These are phyloP conservation scores for Gaertneriomyces sp. DNA, from an alignment of 192 early-diverging fungal species.

Conservation along the genomic window DNA sequence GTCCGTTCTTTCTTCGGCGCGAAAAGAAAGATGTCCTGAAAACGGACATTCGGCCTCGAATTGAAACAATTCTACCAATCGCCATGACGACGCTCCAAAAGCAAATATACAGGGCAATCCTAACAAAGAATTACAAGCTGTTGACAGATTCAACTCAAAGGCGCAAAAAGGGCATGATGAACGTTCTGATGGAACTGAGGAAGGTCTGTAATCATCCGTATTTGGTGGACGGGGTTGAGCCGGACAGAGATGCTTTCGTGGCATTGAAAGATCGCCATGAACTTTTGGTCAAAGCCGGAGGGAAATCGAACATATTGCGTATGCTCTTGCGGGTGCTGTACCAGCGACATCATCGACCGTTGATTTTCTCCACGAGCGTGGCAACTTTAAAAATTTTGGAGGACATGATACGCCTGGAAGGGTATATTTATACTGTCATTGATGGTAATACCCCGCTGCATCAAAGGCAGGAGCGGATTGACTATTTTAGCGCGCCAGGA, in stretches of 20 bases:
- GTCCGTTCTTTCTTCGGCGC: slow-evolving; percentile 69
- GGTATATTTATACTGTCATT: slow-evolving; percentile 50
- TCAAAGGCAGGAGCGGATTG: no score
- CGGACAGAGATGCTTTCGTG: no score
- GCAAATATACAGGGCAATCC: slow-evolving; percentile 62
- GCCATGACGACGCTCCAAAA: slow-evolving; percentile 65
- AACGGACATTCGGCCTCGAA: slow-evolving; percentile 3
- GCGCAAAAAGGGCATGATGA: no score
- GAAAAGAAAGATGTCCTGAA: slow-evolving; percentile 49
- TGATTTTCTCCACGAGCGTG: slow-evolving; percentile 86
- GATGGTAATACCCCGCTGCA: no score
- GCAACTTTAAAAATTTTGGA: slow-evolving; percentile 78
- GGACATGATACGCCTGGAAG: slow-evolving; percentile 55
- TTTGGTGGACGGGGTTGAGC: slow-evolving; percentile 11
- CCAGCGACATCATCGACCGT: slow-evolving; percentile 54
- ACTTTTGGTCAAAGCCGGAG: slow-evolving; percentile 59
- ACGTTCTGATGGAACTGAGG: slow-evolving; percentile 63
- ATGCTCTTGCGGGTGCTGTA: slow-evolving; percentile 66
- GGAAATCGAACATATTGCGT: slow-evolving; percentile 61
- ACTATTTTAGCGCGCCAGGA: slow-evolving; percentile 56
- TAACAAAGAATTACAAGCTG: slow-evolving; percentile 52
- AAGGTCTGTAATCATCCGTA: slow-evolving; percentile 73
- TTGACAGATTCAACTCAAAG: slow-evolving; percentile 19
- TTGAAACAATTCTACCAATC: slow-evolving; percentile 70
- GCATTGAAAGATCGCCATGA: slow-evolving; percentile 34